phyloP scores from a whole-genome alignment of 2,329 filamentous ascomycete species.

The Pseudocercospora crystallina region DNA sequence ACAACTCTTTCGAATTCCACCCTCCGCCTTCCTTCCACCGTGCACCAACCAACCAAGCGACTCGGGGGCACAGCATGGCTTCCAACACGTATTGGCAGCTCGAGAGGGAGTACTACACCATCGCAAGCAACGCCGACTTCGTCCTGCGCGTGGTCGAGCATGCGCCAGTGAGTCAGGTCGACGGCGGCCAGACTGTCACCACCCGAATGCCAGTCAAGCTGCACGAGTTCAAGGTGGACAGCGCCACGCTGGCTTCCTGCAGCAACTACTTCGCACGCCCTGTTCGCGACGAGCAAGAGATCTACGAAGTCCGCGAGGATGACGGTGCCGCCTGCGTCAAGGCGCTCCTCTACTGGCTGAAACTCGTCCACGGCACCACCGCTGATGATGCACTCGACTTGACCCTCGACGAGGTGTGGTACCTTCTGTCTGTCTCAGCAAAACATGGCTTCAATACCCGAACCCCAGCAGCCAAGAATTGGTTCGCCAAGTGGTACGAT shows the following conservation, averaged over 20 bases:
- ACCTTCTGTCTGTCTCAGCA: slow-evolving; percentile 15
- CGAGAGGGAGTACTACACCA: slow-evolving; percentile 20
- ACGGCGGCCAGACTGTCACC: background rate
- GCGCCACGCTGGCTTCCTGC: slow-evolving; percentile 1
- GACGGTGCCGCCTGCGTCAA: background rate
- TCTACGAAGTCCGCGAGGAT: slow-evolving; percentile 17
- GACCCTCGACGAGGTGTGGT: slow-evolving; percentile 18
- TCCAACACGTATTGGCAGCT: slow-evolving; percentile 17
- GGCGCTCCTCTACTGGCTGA: slow-evolving; percentile 16
- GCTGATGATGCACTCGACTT: background rate
- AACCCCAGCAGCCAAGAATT: slow-evolving; percentile 1
- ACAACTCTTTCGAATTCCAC: too few species aligned
- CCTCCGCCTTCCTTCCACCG: background rate
- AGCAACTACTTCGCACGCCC: too few species aligned
- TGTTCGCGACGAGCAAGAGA: background rate
- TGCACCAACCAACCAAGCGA: background rate
- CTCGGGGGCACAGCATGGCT: background rate
- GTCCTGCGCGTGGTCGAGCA: slow-evolving; percentile 20
- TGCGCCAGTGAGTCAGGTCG: background rate
- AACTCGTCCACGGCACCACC: slow-evolving; percentile 16
- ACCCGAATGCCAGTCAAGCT: slow-evolving; percentile 10
- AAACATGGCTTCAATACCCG: slow-evolving; percentile 18
- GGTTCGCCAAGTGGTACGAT: slow-evolving; percentile 19
- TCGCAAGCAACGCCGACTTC: slow-evolving; percentile 16
- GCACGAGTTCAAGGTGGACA: slow-evolving; percentile 20